These are phyloP conservation scores for Mycena haematopus DNA, from an alignment of 768 basidiomycete genomes.

Conservation along the genomic window DNA sequence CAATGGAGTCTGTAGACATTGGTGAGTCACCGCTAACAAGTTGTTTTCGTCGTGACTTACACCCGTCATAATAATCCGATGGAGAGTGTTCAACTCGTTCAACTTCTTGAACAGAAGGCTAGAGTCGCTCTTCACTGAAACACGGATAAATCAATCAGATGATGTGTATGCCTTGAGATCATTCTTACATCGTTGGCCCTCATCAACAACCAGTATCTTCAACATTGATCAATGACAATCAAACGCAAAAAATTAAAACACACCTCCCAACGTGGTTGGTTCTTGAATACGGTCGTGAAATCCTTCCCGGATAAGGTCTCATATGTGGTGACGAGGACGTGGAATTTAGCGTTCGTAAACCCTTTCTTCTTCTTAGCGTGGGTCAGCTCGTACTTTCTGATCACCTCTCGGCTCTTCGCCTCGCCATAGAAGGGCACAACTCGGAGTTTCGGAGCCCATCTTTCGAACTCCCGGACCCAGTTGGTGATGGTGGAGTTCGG, in stretches of 20 bases:
- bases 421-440: constrained; percentile 91
- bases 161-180: constrained; percentile 1
- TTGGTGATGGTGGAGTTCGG: constrained; percentile 96
- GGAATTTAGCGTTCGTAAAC: constrained; percentile 69
- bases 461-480: constrained; percentile 94
- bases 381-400: constrained; percentile 82
- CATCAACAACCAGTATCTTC: constrained; percentile 84
- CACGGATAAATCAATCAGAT: constrained; percentile 21
- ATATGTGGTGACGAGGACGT: constrained; percentile 93
- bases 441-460: constrained; percentile 76
- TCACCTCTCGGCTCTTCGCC: constrained; percentile 76
- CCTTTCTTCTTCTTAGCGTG: constrained; percentile 53
- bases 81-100: constrained; percentile 76
- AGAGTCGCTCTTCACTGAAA: constrained; percentile 80
- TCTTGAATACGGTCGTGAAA: constrained; percentile 77
- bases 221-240: constrained; percentile 4
- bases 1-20: constrained; percentile 73
- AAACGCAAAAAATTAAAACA: constrained; percentile 17
- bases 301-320: constrained; percentile 82
- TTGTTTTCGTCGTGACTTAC: constrained; percentile 44
- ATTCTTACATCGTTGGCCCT: constrained; percentile 85
- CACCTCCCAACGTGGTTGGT: constrained; percentile 88
- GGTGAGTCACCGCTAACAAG: not conserved
- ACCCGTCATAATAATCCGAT: constrained; percentile 91
- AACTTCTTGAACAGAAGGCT: constrained; percentile 84